Evolutionary conservation across 2,329 filamentous ascomycete species (phyloP), one percentile per base, ranked within the genome.

Genomic region (Didymella exigua): DNA sequence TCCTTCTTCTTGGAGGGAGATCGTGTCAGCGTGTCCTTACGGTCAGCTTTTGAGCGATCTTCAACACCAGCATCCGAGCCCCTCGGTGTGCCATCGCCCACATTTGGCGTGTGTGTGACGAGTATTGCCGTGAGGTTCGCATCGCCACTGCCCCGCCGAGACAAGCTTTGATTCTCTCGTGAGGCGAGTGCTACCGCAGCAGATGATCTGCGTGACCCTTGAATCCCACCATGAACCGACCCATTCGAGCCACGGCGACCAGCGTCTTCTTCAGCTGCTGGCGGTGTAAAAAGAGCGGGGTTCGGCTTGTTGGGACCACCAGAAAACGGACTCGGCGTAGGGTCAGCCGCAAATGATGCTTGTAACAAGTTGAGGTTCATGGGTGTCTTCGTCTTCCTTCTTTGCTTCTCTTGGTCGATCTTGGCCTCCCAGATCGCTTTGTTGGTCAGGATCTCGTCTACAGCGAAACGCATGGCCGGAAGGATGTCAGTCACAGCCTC

Each of bases 401-500:
- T 82, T 31, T 81, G 78, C 69, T 86, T 85, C 62, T 89, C 88
- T 44, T 86, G 80, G 31, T 83, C 80, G 36, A 93, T 84, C 60
- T 83, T 86, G 42, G 78, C 77, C 63, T 90, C 84, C 83, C 96
- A 98, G 5, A 88, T 81, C 2, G 77, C 76, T 73, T 89, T 90
- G 75, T 98, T 98, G 54, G 78, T 78, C 45, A 89, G 82, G 21
- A 98, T 87, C 75, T 96, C 91, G 23, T 89, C 85, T 11, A 96
- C 88, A 11, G 89, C 90, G 74, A 96, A 97, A 45, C 82, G 80
- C 86, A 98, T 90, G 19, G 84, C 85, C 2, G 95, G 93, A 68
- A 98, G 83, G 30, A 98, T 84, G 65, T 96, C 90, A 26, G 90
- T 87, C 7, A 98, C 88, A 7, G 89, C 90, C 70, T 92, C 87